Conservation (phyloP, 208 protist species). For the Leishmania mexicana region DNA sequence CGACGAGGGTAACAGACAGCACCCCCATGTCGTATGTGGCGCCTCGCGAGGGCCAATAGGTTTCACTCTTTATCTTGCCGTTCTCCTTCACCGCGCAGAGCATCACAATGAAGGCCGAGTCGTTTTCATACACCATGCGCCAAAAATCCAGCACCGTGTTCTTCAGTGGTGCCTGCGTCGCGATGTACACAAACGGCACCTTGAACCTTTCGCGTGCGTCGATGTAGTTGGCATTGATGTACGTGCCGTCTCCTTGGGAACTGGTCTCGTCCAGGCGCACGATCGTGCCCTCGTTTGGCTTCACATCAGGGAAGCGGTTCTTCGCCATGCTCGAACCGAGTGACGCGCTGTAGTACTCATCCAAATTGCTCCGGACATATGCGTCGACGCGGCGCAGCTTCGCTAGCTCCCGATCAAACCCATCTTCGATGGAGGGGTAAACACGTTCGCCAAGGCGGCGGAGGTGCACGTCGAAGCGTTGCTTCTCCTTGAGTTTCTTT, state of each 20-base stretch:
- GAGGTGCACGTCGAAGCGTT: conserved; percentile 35
- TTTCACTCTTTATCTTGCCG: conserved; percentile 75
- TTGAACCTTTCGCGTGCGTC: conserved; percentile 58
- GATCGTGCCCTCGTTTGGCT: conserved; percentile 71
- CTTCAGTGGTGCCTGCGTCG: conserved; percentile 84
- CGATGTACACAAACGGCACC: conserved; percentile 91
- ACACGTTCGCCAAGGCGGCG: conserved; percentile 28
- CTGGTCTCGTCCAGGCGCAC: conserved; percentile 44
- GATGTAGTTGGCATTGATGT: conserved; percentile 93
- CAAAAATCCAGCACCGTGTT: conserved; percentile 90
- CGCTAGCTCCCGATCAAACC: conserved; percentile 67
- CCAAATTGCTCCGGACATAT: conserved; percentile 59
- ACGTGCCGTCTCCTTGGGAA: conserved; percentile 46
- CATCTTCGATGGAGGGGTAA: conserved; percentile 46
- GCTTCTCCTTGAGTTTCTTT: conserved; percentile 32
- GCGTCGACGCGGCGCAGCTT: conserved; percentile 60
- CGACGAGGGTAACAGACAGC: conserved; percentile 48
- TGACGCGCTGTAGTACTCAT: conserved; percentile 75
- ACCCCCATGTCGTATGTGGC: conserved; percentile 54
- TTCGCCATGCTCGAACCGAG: conserved; percentile 70
- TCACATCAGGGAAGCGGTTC: conserved; percentile 77
- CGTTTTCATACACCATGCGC: conserved; percentile 89
- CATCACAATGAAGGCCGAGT: conserved; percentile 84
- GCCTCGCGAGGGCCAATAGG: conserved; percentile 74
- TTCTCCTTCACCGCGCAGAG: conserved; percentile 72